phyloP scores from a whole-genome alignment of 805 yeast genomes.

The Zygosaccharomyces lentus region DNA sequence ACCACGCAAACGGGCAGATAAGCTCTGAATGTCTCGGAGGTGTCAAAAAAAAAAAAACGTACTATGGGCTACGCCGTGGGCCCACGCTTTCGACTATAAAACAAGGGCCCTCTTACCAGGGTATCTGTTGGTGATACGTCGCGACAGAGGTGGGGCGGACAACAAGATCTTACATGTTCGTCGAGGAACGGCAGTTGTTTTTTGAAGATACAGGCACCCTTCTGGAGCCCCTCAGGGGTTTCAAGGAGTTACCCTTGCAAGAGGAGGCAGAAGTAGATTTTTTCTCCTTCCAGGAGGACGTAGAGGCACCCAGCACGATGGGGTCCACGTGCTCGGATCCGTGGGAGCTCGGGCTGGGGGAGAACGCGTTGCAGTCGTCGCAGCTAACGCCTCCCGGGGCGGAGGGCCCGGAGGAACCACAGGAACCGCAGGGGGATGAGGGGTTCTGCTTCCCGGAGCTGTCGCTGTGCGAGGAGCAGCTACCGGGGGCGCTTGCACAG shows the following conservation, averaged over 20 bases:
- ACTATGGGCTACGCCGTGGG: background rate
- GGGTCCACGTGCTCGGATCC: background rate
- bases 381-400: background rate
- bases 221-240: constrained; percentile 2
- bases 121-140: background rate
- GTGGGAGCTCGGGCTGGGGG: background rate
- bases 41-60: background rate
- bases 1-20: background rate
- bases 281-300: constrained; percentile 1
- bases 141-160: background rate
- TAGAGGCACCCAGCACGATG: background rate
- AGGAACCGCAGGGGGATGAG: background rate
- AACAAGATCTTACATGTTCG: background rate
- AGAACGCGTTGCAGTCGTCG: background rate
- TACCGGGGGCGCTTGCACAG: background rate
- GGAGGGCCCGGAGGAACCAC: too few relatives aligned
- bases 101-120: background rate
- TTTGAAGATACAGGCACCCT: background rate
- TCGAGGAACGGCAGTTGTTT: constrained; percentile 4
- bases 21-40: background rate
- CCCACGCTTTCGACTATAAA: background rate
- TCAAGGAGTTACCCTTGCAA: constrained; percentile 1
- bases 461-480: constrained; percentile 1
- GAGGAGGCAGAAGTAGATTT: constrained; percentile 1
- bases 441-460: background rate